These are phyloP conservation scores for Ampelomyces quisqualis DNA, from an alignment of 2,329 filamentous ascomycete genomes.

Conservation along the genomic window DNA sequence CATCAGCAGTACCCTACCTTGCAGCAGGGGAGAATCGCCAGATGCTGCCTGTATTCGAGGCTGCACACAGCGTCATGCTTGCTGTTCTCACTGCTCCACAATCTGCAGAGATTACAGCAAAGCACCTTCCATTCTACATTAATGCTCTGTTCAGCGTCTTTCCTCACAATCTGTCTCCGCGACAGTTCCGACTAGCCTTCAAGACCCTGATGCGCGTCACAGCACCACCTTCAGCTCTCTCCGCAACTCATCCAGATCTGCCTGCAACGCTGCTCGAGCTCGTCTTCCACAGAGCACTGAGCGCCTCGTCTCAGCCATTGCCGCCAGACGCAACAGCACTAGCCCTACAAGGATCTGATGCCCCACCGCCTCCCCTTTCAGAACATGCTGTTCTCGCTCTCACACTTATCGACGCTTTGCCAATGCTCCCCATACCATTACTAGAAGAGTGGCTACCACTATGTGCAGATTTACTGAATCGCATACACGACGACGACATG, in stretches of 20 bases:
- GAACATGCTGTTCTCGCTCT: slow-evolving; percentile 77
- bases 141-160: slow-evolving; percentile 78
- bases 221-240: slow-evolving; percentile 74
- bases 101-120: slow-evolving; percentile 68
- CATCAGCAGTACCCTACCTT: slow-evolving; percentile 74
- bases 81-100: slow-evolving; percentile 78
- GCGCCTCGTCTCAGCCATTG: slow-evolving; percentile 52
- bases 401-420: slow-evolving; percentile 76
- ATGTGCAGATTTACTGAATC: slow-evolving; percentile 66
- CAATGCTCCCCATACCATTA: slow-evolving; percentile 67
- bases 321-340: slow-evolving; percentile 44
- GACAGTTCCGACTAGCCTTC: slow-evolving; percentile 87
- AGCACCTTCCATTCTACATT: slow-evolving; percentile 79
- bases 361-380: slow-evolving; percentile 54
- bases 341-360: slow-evolving; percentile 39
- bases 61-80: slow-evolving; percentile 79
- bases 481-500: slow-evolving; percentile 62
- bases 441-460: slow-evolving; percentile 80
- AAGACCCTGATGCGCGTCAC: slow-evolving; percentile 80
- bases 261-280: slow-evolving; percentile 80
- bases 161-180: slow-evolving; percentile 72
- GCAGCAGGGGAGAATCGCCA: slow-evolving; percentile 56
- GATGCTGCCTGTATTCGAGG: slow-evolving; percentile 75
- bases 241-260: slow-evolving; percentile 72
- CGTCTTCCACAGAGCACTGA: slow-evolving; percentile 64